Base-by-base conservation (phyloP, 2,329 filamentous ascomycete genomes). In the Dendrostoma leiphaemia region DNA sequence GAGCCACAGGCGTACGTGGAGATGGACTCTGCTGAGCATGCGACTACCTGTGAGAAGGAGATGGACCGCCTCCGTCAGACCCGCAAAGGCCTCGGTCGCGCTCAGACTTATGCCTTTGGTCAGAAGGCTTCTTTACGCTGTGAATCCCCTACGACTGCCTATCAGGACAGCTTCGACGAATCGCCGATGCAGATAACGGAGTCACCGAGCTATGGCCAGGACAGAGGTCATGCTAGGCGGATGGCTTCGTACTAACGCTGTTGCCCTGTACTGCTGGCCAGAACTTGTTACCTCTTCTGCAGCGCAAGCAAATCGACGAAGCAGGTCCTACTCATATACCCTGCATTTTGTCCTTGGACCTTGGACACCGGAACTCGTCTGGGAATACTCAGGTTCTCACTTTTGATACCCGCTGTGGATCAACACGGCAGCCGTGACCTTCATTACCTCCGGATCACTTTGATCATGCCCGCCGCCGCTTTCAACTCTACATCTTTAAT, bases 1-100 rank as follows among this genome's bases (percentile, higher is more conserved):
- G 94, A 86, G 64, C 94, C 94, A 21, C 92, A 96, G 65, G 91
- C 93, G 67, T 99, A 99, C 67, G 90, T 99, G 56, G 91, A 94
- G 72, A 99, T 99, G 94, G 89, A 86, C 61, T 90, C 89, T 61
- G 89, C 93, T 68, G 90, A 93, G 69, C 92, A 99, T 72, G 89
- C 91, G 64, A 86, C 86, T 65, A 94, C 92, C 40, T 97, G 94
- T 69, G 94, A 99, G 76, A 89, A 91, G 63, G 93, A 96, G 65
- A 87, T 99, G 78, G 91, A 91, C 65, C 92, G 91, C 69, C 84
- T 99, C 64, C 93, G 95, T 72, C 88, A 94, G 69, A 81, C 78
- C 63, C 85, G 92, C 64, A 88, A 89, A 62, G 94, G 93, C 66
- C 79, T 99, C 53, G 83, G 84, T 69, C 85, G 94, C 60, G 91